Base-by-base conservation (phyloP, 2,329 filamentous ascomycete species). In the Cordyceps sp. region DNA sequence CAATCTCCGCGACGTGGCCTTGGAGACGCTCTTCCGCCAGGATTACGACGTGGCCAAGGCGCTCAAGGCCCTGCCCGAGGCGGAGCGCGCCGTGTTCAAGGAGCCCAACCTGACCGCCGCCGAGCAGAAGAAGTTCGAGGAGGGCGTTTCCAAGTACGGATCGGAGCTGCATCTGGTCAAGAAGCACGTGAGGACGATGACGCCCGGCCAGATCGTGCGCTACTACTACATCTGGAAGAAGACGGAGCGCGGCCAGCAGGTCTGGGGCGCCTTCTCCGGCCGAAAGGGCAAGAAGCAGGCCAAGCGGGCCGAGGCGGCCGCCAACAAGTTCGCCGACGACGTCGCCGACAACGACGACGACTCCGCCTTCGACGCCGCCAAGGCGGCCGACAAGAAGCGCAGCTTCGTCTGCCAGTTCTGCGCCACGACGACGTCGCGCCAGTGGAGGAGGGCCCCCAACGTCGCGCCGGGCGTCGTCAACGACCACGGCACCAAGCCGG, bases 211-310 rank as follows among this genome's bases (percentile, higher is more conserved):
- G 36, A 78, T 94, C 38, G 84, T 93, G 18, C 80, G 90, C 4
- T 92, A 81, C 49, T 98, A 96, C 55, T 98, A 98, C 52, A 82
- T 82, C 41, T 98, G 90, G 90, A 98, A 98, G 59, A 96, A 96
- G 56, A 84, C 84, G 0, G 69, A 78, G 2, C 75, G 78, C 36
- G 90, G 90, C 26, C 77, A 72, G 48, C 75, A 90, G 44, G 75
- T 98, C 16, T 94, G 90, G 86, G 84, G 84, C 37, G 82, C 76
- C 41, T 93, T 80, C 45, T 74, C 82, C 31, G 84, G 82, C 10
- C 73, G 88, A 29, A 93, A 92, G 49, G 82, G 83, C 35, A 92
- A 88, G 53, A 93, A 90, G 55, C 83, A 92, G 47, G 74, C 75
- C 26, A 81, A 77, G 48, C 78, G 74, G 44, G 70, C 69, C 18